Evolutionary conservation across 768 basidiomycete genomes (phyloP).

Genomic region (Boletus eberwhitei): DNA sequence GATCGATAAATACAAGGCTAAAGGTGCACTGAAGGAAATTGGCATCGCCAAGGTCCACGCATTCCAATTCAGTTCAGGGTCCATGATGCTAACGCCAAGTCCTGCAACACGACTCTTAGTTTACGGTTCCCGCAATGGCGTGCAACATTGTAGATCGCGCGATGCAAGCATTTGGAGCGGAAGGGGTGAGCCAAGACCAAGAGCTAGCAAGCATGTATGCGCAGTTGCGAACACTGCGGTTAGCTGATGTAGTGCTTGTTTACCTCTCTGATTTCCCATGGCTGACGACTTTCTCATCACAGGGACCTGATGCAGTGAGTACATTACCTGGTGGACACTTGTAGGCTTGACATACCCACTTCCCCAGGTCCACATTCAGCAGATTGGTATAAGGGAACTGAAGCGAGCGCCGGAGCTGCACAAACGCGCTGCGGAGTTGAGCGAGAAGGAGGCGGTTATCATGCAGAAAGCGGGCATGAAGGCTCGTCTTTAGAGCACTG

Average conservation of each 20-base stretch:
- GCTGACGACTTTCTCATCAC: conserved; percentile 9
- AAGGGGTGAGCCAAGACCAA: conserved; percentile 89
- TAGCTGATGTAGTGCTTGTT: conserved; percentile 66
- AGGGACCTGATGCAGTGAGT: conserved; percentile 79
- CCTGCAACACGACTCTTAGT: conserved; percentile 45
- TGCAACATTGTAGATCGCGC: conserved; percentile 87
- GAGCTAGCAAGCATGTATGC: conserved; percentile 78
- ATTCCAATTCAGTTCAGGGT: neutral
- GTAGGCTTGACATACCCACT: neutral
- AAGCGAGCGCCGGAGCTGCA: conserved; percentile 66
- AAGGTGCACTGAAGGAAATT: conserved; percentile 96
- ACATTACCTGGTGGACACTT: neutral
- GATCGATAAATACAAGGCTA: conserved; percentile 90
- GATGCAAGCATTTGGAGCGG: conserved; percentile 95
- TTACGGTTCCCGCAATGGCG: conserved; percentile 91
- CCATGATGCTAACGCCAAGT: neutral
- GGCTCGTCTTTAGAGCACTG: conserved; percentile 42
- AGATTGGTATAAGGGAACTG: conserved; percentile 88
- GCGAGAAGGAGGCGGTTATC: conserved; percentile 59
- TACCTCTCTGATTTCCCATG: neutral
- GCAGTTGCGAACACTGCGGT: conserved; percentile 78
- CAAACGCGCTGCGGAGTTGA: conserved; percentile 50
- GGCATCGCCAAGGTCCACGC: conserved; percentile 85
- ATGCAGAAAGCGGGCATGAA: conserved; percentile 61
- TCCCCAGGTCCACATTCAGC: conserved; percentile 85